These are phyloP conservation scores for Apiospora pterosperma DNA, from an alignment of 2,329 filamentous ascomycete genomes.

Conservation along the genomic window DNA sequence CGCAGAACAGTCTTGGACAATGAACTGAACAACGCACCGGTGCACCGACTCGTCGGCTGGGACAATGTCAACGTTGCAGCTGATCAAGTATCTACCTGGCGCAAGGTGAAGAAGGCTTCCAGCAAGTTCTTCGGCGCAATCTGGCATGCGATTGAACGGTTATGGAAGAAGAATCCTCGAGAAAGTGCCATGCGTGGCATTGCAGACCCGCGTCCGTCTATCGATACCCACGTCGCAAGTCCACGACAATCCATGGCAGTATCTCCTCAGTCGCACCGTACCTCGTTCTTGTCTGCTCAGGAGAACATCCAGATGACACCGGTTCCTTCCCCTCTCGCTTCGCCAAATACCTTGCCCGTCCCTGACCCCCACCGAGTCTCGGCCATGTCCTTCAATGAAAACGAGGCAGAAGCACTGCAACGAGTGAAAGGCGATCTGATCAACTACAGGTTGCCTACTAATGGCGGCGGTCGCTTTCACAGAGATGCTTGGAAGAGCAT, in stretches of 20 bases:
- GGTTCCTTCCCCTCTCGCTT: constrained; percentile 71
- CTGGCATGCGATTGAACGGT: constrained; percentile 41
- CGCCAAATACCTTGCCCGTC: constrained; percentile 32
- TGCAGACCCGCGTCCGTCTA: constrained; percentile 62
- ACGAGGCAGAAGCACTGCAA: constrained; percentile 36
- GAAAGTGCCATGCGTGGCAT: constrained; percentile 46
- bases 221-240: constrained; percentile 53
- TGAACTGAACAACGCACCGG: constrained; percentile 92
- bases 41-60: constrained; percentile 86
- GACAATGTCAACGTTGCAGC: constrained; percentile 90
- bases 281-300: constrained; percentile 51
- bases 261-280: constrained; percentile 44
- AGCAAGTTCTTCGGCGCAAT: constrained; percentile 57
- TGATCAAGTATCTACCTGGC: constrained; percentile 83
- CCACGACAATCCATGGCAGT: constrained; percentile 49
- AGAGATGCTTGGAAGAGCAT: constrained; percentile 94
- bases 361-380: constrained; percentile 27
- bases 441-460: constrained; percentile 62
- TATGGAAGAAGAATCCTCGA: constrained; percentile 48
- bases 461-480: constrained; percentile 80
- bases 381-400: constrained; percentile 32
- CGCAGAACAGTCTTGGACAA: constrained; percentile 86
- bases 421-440: constrained; percentile 60
- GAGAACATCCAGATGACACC: constrained; percentile 94
- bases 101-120: constrained; percentile 84